A percentile compares a stretch with the other conserved stretches of the same genome.
Conservation (phyloP, 163 green algal genomes). For the Scenedesmus sp. region DNA sequence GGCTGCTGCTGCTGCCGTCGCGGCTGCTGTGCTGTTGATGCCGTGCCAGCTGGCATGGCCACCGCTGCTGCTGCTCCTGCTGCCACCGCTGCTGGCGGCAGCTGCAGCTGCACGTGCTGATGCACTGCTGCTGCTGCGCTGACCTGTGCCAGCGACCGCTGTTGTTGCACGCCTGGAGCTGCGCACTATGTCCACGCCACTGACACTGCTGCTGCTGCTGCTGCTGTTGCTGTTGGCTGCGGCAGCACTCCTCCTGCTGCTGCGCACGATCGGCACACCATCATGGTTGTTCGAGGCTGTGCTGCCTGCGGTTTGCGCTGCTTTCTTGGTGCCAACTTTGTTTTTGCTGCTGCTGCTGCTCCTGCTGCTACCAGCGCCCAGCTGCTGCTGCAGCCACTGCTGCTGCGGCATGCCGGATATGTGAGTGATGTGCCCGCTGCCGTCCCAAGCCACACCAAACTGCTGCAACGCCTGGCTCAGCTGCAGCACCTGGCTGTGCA, state of each 20-base stretch:
- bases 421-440: constrained; percentile 29
- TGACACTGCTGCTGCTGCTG: not conserved
- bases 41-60: not conserved
- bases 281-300: not conserved
- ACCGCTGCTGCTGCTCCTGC: not conserved
- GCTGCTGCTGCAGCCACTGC: constrained; percentile 19
- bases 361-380: not conserved
- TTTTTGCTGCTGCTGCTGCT: constrained; percentile 21
- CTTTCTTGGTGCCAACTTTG: not conserved
- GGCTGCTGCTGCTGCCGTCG: not conserved
- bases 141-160: not conserved
- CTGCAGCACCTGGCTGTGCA: constrained; percentile 4
- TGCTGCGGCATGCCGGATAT: not conserved
- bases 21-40: not conserved
- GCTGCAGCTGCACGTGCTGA: constrained; percentile 6
- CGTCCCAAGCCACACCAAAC: constrained; percentile 29
- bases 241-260: not conserved
- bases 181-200: not conserved
- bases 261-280: constrained; percentile 4
- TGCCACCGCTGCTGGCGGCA: constrained; percentile 1
- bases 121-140: not conserved
- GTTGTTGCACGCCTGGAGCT: not conserved
- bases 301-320: not conserved
- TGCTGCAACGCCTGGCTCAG: not conserved
- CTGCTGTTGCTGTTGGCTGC: not conserved